Evolutionary conservation across 179 eudicot genomes (phyloP), one percentile per base, ranked within the genome.

Genomic region (Drosera spatulata): DNA sequence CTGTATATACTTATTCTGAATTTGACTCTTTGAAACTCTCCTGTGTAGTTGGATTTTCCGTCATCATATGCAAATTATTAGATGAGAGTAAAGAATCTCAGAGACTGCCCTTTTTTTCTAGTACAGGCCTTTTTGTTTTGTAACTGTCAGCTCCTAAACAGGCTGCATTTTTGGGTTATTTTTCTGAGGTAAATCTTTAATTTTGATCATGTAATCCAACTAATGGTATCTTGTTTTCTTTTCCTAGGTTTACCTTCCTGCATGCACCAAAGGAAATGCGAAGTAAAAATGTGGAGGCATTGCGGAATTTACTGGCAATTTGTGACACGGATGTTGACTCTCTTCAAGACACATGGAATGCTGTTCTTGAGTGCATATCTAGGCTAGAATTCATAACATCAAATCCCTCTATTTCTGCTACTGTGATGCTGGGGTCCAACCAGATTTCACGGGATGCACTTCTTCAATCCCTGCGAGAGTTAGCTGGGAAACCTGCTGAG

Each of bases 251-350:
- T 69, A 93, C 78, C 72, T 89, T 93, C 81, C 81, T 93, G 80
- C 99, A 93, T 67, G 99, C 87, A 47, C 96, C 99, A 15, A 89
- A 80, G 81, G 95, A 93, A 69, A 86, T 93, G 99, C 95, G 90
- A 33, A 76, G 95, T 59, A 93, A 89, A 79, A 93, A 93, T 78
- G 99, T 86, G 40, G 99, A 93, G 79, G 99, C 99, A 50, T 71
- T 93, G 68, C 82, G 93, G 64, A 89, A 93, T 57, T 72, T 93
- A 55, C 72, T 93, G 11, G 79, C 73, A 61, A 67, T 89, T 59
- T 81, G 93, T 62, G 93, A 86, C 55, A 76, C 96, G 56, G 96
- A 93, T 58, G 69, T 80, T 7, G 82, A 79, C 69, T 84, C 99
- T 55, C 91, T 93, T 46, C 88, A 89, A 78, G 96, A 93, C 70